Evolutionary conservation across 768 basidiomycete genomes (phyloP).

Genomic region (Agaricus sinodeliciosus): DNA sequence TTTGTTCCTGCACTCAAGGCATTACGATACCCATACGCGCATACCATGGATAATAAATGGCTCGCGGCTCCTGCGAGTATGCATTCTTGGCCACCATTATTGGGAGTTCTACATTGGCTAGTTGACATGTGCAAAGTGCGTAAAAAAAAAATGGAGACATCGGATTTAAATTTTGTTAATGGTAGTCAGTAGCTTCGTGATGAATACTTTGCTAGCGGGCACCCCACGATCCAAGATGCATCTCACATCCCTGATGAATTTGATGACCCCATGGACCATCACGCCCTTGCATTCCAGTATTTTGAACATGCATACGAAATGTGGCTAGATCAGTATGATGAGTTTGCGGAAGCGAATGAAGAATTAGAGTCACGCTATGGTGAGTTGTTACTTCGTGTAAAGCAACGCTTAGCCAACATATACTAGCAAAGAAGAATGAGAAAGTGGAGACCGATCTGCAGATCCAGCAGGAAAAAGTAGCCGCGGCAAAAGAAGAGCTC

Average conservation of each 20-base stretch:
- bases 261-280: constrained; percentile 65
- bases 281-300: constrained; percentile 73
- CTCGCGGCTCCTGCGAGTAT: constrained; percentile 82
- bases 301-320: constrained; percentile 57
- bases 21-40: constrained; percentile 74
- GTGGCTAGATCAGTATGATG: constrained; percentile 64
- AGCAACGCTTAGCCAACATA: constrained; percentile 6
- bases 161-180: not conserved
- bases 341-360: constrained; percentile 64
- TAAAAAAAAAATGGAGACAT: constrained; percentile 3
- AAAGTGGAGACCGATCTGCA: constrained; percentile 60
- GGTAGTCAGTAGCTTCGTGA: constrained; percentile 29
- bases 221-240: constrained; percentile 62
- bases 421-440: constrained; percentile 64
- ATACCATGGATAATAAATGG: constrained; percentile 79
- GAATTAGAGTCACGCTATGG: constrained; percentile 73
- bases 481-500: constrained; percentile 43
- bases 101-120: constrained; percentile 91
- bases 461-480: constrained; percentile 40
- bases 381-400: constrained; percentile 23
- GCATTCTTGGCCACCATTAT: constrained; percentile 86
- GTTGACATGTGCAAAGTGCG: constrained; percentile 78
- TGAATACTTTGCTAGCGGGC: constrained; percentile 52
- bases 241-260: constrained; percentile 67
- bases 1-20: constrained; percentile 70